Conservation (phyloP, 179 eudicot species). For the Silene coronaria region DNA sequence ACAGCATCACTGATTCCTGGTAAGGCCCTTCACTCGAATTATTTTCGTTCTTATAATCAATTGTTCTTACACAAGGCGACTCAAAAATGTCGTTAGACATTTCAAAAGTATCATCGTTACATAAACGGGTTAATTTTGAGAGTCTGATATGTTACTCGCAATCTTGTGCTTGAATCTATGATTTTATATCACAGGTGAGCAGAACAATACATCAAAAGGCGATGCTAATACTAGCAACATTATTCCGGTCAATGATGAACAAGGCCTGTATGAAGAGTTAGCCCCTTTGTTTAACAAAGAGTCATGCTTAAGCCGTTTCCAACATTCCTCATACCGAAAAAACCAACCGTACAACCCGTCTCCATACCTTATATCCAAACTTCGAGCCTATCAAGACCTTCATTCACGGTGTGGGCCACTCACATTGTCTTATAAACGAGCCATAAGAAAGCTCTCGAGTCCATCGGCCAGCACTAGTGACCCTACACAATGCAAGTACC, state of each 20-base stretch:
- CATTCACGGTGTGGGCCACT: conserved; percentile 35
- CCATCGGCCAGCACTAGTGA: neutral
- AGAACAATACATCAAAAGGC: conserved; percentile 8
- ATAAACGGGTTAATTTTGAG: too few species aligned
- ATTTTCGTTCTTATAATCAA: neutral
- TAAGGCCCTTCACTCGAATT: neutral
- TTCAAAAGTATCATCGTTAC: too few species aligned
- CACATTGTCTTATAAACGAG: conserved; percentile 13
- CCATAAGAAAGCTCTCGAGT: conserved; percentile 18
- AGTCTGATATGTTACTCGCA: neutral
- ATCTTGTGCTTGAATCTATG: neutral
- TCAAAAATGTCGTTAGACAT: neutral
- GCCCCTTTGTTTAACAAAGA: conserved; percentile 19
- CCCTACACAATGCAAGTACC: conserved; percentile 42
- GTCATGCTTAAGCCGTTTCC: conserved; percentile 36
- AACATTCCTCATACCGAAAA: conserved; percentile 21
- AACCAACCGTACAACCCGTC: conserved; percentile 27
- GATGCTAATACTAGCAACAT: neutral
- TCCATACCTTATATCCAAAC: conserved; percentile 27
- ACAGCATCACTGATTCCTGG: conserved; percentile 6
- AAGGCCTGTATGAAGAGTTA: conserved; percentile 9
- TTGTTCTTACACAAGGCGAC: neutral
- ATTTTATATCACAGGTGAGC: neutral
- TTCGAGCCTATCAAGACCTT: conserved; percentile 31
- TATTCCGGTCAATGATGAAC: neutral